Evolutionary conservation across 139 green algal genomes (phyloP), one percentile per base, ranked within the genome.

Genomic region (Haematococcus sp.): DNA sequence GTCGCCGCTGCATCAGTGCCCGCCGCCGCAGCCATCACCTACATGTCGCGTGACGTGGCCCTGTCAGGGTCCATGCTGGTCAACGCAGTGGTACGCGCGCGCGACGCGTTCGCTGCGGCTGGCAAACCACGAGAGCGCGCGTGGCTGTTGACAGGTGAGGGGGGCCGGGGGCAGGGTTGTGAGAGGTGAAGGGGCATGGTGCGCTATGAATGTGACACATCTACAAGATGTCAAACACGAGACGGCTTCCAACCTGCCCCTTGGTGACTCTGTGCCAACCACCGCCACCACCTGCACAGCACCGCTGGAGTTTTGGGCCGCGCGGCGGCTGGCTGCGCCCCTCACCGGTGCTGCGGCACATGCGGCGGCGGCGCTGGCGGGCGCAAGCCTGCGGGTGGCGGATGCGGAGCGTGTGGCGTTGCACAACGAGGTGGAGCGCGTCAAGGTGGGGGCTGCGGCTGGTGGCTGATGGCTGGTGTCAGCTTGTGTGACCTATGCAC

Each of bases 361-460:
- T 13, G 3, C 3, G 33, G 33, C 63, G 49, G 43, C 63, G 20
- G 35, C 69, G 30, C n/a, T 51, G 25, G 35, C 54, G 35, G 20
- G n/a, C 56, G 51, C 52, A 27, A 22, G 13, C 4, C 54, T 79
- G 73, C 73, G 73, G 7, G 33, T 79, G 73, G 30, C 64, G 27
- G 74, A 79, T 69, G 52, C 74, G 2, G 74, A 79, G 54, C 51
- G 74, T 2, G 54, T 79, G 56, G 66, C 55, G 0, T 17, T 79
- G 1, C 74, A 79, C 65, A 79, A 79, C 31, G 74, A 74, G 74
- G 4, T 49, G 33, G 66, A 54, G 25, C 66, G 56, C 1, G 34
- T 75, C 44, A 27, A n/a, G 17, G 23, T 75, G 67, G 49, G 61
- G 4, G 3, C n/a, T n/a, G n/a, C n/a, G n/a, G n/a, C n/a, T n/a